Percentiles rank a stretch among this genome's conserved stretches.
phyloP scores from a whole-genome alignment of 495 filamentous ascomycete genomes.

The Haplographium delicatum region DNA sequence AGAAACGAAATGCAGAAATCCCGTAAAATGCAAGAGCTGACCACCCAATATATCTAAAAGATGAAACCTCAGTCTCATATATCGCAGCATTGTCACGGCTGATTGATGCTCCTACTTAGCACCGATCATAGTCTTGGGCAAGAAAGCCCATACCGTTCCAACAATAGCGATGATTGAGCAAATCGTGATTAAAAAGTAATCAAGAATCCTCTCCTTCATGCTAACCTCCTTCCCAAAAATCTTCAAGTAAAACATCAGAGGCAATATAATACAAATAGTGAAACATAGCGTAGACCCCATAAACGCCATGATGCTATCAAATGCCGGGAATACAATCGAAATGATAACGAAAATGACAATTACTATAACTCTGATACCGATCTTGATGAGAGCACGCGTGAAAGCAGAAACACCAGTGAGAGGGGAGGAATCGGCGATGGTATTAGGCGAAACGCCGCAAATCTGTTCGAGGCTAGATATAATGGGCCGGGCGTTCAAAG shows the following conservation, averaged over 20 bases:
- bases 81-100: too few species aligned
- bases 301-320: constrained; percentile 92
- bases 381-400: constrained; percentile 53
- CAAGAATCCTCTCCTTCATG: constrained; percentile 55
- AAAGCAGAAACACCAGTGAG: constrained; percentile 50
- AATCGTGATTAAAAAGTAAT: constrained; percentile 64
- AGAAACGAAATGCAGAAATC: too few species aligned
- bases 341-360: constrained; percentile 58
- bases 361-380: constrained; percentile 53
- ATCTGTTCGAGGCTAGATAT: constrained; percentile 78
- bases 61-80: too few species aligned
- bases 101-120: too few species aligned
- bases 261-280: constrained; percentile 87
- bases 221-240: constrained; percentile 79
- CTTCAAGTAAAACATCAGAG: constrained; percentile 85
- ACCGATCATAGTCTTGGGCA: constrained; percentile 61
- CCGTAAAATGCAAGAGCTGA: too few species aligned
- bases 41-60: too few species aligned
- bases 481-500: constrained; percentile 85
- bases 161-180: constrained; percentile 64
- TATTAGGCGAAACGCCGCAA: constrained; percentile 59
- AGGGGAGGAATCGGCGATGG: constrained; percentile 37
- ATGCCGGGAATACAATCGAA: constrained; percentile 77
- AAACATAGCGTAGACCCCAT: constrained; percentile 90
- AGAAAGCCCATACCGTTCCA: constrained; percentile 82